phyloP scores from a whole-genome alignment of 352 stramenopile genomes.

The Phytophthora sp. region DNA sequence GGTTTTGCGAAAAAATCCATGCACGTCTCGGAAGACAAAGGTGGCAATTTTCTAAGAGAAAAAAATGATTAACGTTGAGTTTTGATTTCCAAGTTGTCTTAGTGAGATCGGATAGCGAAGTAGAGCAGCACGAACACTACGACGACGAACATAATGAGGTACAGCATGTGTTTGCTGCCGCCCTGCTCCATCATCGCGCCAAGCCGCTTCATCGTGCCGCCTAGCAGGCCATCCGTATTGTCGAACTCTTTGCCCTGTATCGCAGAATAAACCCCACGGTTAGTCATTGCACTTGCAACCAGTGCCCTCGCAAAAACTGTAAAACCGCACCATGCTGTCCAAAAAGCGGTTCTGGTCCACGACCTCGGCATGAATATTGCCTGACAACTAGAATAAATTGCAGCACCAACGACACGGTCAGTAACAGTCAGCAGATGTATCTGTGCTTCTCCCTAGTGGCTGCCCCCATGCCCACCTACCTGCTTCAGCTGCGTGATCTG shows the following conservation, averaged over 20 bases:
- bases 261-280: background rate
- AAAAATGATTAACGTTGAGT: slow-evolving; percentile 6
- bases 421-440: background rate
- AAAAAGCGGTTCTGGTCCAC: slow-evolving; percentile 85
- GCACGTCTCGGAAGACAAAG: no score
- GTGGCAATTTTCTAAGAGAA: background rate
- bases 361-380: slow-evolving; percentile 81
- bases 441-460: background rate
- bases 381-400: slow-evolving; percentile 59
- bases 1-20: slow-evolving; percentile 7
- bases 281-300: slow-evolving; percentile 1
- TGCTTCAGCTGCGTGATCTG: slow-evolving; percentile 89
- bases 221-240: slow-evolving; percentile 82
- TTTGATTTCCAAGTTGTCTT: slow-evolving; percentile 36
- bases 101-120: slow-evolving; percentile 77
- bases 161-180: slow-evolving; percentile 90
- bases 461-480: slow-evolving; percentile 33
- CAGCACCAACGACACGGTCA: background rate
- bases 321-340: slow-evolving; percentile 82
- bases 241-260: slow-evolving; percentile 84
- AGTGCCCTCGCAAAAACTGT: background rate
- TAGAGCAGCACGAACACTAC: slow-evolving; percentile 89
- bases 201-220: slow-evolving; percentile 87
- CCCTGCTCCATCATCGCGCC: slow-evolving; percentile 89
- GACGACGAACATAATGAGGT: slow-evolving; percentile 85